Evolutionary conservation across 2,329 filamentous ascomycete genomes (phyloP).

Genomic region (Camillea tinctor): DNA sequence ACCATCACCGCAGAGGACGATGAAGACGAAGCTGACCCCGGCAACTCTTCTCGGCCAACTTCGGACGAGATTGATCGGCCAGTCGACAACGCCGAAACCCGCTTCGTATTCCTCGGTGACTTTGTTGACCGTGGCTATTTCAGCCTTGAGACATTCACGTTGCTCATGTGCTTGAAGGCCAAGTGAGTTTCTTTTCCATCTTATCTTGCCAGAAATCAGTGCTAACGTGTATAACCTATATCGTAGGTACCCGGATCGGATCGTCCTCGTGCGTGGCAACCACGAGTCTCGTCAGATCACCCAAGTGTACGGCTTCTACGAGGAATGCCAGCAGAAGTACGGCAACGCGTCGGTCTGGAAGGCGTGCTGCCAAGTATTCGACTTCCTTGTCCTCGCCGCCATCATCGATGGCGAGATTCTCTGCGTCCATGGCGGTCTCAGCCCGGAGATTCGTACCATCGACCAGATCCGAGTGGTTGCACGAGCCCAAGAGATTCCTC

Average conservation of each 20-base stretch:
- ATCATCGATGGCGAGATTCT: constrained; percentile 99
- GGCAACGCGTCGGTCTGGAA: constrained; percentile 99
- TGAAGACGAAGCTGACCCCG: constrained; percentile 43
- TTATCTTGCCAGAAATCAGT: neutral
- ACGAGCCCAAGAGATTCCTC: constrained; percentile 94
- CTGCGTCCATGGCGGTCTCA: constrained; percentile 91
- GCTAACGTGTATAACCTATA: constrained; percentile 18
- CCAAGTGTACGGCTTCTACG: constrained; percentile 98
- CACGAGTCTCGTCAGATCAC: constrained; percentile 98
- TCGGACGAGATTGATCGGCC: constrained; percentile 20
- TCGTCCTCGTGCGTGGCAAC: constrained; percentile 95
- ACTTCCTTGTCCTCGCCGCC: constrained; percentile 92
- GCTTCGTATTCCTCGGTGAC: constrained; percentile 71
- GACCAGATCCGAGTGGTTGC: constrained; percentile 99
- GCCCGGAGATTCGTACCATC: constrained; percentile 90
- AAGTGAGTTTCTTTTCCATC: constrained; percentile 44
- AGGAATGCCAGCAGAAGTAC: constrained; percentile 96
- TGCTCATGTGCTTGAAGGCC: constrained; percentile 90
- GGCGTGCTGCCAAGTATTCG: constrained; percentile 98
- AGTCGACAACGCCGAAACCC: constrained; percentile 45
- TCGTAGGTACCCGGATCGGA: constrained; percentile 86
- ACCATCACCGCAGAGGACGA: constrained; percentile 47
- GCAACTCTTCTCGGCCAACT: constrained; percentile 33
- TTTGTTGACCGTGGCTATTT: constrained; percentile 98
- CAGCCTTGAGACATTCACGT: constrained; percentile 94